Conservation (phyloP, 75 land plant genomes). For the Cupressus sempervirens region DNA sequence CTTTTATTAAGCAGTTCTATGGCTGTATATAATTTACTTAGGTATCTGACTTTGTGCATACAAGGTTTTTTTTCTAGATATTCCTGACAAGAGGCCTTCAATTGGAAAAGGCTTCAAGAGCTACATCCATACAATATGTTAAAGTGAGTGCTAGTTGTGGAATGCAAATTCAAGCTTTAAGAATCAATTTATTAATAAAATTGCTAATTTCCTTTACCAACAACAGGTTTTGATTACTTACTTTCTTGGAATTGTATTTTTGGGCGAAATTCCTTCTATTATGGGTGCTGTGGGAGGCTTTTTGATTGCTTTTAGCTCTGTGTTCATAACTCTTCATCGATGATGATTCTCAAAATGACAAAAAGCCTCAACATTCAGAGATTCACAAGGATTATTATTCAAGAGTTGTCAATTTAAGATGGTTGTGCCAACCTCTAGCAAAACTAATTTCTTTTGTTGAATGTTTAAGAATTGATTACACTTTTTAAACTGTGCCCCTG, state of each 20-base stretch:
- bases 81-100: conserved; percentile 39
- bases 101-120: conserved; percentile 33
- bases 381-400: neutral
- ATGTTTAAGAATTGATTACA: neutral
- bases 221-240: conserved; percentile 33
- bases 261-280: conserved; percentile 31
- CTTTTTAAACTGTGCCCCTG: too few species aligned
- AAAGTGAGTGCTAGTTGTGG: conserved; percentile 19
- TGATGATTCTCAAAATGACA: neutral
- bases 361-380: neutral
- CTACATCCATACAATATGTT: conserved; percentile 36
- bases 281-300: conserved; percentile 23
- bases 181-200: neutral
- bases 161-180: neutral
- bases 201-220: neutral
- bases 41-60: conserved; percentile 4
- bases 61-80: conserved; percentile 17
- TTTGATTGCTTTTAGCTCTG: conserved; percentile 32
- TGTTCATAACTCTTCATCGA: conserved; percentile 1
- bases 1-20: neutral
- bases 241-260: conserved; percentile 24
- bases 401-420: too few species aligned
- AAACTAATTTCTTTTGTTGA: too few species aligned
- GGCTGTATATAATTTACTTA: neutral
- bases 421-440: too few species aligned